Conservation (phyloP, 2,329 filamentous ascomycete species). For the Periconia macrospinosa region DNA sequence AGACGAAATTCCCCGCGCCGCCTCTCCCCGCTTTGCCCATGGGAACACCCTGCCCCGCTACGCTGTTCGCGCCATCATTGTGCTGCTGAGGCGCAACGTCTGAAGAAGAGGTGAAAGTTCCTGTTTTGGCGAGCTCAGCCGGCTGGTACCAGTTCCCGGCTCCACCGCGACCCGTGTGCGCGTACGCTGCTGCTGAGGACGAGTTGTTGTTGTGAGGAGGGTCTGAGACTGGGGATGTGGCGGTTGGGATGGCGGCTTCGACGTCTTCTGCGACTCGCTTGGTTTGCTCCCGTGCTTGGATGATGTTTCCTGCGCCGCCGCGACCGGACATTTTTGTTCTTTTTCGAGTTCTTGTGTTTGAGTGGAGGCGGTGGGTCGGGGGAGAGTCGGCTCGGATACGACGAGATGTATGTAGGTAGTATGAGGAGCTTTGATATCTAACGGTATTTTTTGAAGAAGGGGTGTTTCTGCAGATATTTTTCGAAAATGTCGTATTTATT, state of each 20-base stretch:
- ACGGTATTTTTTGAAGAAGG: no score
- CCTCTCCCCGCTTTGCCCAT: constrained; percentile 45
- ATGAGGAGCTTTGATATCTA: no score
- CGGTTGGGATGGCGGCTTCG: not conserved
- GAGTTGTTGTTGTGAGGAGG: constrained; percentile 15
- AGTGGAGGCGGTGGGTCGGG: not conserved
- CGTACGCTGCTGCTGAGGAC: constrained; percentile 32
- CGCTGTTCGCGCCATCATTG: no score
- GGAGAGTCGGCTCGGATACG: no score
- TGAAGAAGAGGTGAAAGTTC: constrained; percentile 38
- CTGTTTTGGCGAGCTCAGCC: constrained; percentile 40
- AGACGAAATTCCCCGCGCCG: constrained; percentile 53
- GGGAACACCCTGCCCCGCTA: constrained; percentile 36
- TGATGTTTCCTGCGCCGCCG: constrained; percentile 51
- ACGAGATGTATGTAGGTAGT: no score
- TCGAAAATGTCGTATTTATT: no score
- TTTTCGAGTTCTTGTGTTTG: not conserved
- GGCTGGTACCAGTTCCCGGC: constrained; percentile 53
- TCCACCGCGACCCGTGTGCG: constrained; percentile 50
- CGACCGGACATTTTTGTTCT: constrained; percentile 39
- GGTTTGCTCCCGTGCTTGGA: constrained; percentile 35
- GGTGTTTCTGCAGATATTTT: no score
- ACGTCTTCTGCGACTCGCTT: constrained; percentile 32
- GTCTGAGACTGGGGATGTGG: constrained; percentile 7
- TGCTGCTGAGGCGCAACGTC: constrained; percentile 28